Base-by-base conservation (phyloP, 129 eudicot genomes). In the Solidago caesia region DNA sequence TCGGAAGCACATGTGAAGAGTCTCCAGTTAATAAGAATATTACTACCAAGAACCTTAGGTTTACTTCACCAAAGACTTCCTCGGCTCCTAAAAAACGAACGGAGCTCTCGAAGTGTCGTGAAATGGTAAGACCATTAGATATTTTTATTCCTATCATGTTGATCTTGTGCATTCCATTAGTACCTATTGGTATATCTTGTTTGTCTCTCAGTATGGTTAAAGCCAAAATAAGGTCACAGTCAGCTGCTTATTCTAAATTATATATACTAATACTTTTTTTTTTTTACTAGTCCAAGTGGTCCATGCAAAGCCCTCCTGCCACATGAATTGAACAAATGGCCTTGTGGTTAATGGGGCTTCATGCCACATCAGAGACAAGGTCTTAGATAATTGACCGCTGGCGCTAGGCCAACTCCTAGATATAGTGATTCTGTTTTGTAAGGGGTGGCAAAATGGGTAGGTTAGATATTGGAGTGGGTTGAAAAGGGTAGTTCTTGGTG, bases 31-130 rank as follows among this genome's bases (percentile, higher is more conserved):
- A 58, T 39, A 87, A 83, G 71, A 78, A 77, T 46, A 56, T 72
- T 66, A 15, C 86, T 78, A 73, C 88, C 56, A 85, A 81, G 72
- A 86, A 79, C 72, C 85, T 84, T 47, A 86, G 84, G 43, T 71
- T 75, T 52, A 79, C 85, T 67, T 71, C 87, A 45, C 51, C 81
- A 74, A 89, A 81, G 79, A 72, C 84, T 61, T 81, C 87, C 70
- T 70, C 84, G 21, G 73, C 77, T 55, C 69, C 84, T 56, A 89
- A 70, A 75, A 81, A 81, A 71, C 87, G 77, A 73, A 43, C 84
- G 26, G 88, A 82, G 63, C 71, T 82, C 64, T 74, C 91, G 47
- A 89, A 83, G 76, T 86, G 84, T 57, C 85, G 75, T 78, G 89
- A 80, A 76, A 55, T 47, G 83, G 97, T 92, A 87, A 85, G 86